phyloP scores from a whole-genome alignment of 129 eudicot species.

The Smallanthus sonchifolius region DNA sequence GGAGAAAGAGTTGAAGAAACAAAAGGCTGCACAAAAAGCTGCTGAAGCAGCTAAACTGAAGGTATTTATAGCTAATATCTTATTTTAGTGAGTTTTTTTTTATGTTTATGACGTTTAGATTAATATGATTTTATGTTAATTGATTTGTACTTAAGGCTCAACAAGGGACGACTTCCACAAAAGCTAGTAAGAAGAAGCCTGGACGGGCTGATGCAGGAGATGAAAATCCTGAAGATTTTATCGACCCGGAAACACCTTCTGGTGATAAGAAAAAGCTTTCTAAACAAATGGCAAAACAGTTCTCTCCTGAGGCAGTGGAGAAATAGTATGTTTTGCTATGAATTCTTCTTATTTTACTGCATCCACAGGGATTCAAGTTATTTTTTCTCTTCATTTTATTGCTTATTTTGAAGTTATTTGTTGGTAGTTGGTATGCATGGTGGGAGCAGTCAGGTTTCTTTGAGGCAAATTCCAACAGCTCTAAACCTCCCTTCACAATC shows the following conservation, averaged over 20 bases:
- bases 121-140: background rate
- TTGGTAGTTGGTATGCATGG: constrained; percentile 86
- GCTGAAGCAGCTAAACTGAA: constrained; percentile 87
- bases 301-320: constrained; percentile 82
- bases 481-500: constrained; percentile 75
- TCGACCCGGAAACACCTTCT: constrained; percentile 84
- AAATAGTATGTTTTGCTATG: constrained; percentile 52
- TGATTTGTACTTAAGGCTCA: constrained; percentile 50
- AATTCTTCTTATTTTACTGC: background rate
- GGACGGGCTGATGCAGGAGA: constrained; percentile 54
- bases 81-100: background rate
- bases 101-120: background rate
- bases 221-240: constrained; percentile 61
- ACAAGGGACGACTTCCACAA: constrained; percentile 48
- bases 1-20: constrained; percentile 83
- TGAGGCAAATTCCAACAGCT: constrained; percentile 72
- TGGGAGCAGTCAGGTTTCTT: constrained; percentile 90
- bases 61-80: constrained; percentile 29
- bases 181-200: constrained; percentile 58
- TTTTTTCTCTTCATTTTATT: background rate
- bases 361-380: background rate
- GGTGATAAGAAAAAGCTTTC: constrained; percentile 90
- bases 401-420: background rate
- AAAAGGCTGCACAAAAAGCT: constrained; percentile 86
- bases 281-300: constrained; percentile 72